Base-by-base conservation (phyloP, 139 green algal genomes). In the Auxenochlorella pyrenoidosa region DNA sequence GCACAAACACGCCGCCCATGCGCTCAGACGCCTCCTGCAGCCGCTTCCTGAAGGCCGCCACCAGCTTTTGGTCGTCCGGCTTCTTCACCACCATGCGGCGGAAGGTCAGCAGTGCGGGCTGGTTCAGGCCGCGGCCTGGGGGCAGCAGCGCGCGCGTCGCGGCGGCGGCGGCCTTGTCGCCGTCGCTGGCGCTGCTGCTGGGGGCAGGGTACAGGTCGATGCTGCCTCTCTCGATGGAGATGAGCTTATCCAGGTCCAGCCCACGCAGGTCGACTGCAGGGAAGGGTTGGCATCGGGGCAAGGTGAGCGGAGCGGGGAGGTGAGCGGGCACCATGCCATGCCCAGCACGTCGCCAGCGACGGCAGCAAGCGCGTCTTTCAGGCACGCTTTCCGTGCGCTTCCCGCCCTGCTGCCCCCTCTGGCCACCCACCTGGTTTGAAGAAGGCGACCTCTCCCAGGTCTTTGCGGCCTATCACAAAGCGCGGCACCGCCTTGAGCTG, bases 361-460 rank as follows among this genome's bases (percentile, higher is more conserved):
- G 16, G 10, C 32, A 6, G 66, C 30, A 32, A 5, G 66, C 22
- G 4, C 66, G 66, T 38, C 66, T 5, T 24, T 40, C n/a, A n/a
- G 4, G 5, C 21, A 68, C 21, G 21, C 30, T 15, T 13, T 16
- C 30, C 30, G 1, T 1, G 28, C 47, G 13, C 22, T 1, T 8
- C 51, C n/a, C 18, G 1, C 15, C n/a, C 34, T 21, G 18, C 68
- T 75, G 2, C 2, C 21, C 65, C 30, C 6, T 4, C 54, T 4
- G 2, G 6, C 38, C 5, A 4, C 63, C 32, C 66, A 85, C 80
- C 80, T 34, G 89, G 89, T 58, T 88, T 68, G 19, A 93, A 36
- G 71, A 92, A 92, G 24, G n/a, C 26, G 2, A 93, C 75, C 71
- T 93, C 90, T 10, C 90, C 90, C 8, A 85, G 3, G 59, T 79